Conservation (phyloP, 768 basidiomycete species). For the Boletus rubroflammeus region DNA sequence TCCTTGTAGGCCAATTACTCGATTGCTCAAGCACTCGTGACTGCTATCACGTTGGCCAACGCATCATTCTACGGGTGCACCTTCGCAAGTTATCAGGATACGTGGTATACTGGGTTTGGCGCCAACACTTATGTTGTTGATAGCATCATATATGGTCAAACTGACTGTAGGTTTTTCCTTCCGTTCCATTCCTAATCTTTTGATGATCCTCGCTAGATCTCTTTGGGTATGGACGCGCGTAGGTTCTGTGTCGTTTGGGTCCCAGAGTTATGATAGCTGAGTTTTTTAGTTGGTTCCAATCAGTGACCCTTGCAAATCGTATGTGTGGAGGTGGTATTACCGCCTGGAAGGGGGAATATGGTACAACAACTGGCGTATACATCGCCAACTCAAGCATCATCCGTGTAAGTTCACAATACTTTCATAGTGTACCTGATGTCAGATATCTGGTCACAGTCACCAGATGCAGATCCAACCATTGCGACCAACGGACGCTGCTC, state of each 20-base stretch:
- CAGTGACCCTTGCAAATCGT: constrained; percentile 54
- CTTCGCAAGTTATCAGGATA: constrained; percentile 27
- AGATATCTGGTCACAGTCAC: constrained; percentile 40
- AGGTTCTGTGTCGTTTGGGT: background rate
- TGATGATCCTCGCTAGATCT: constrained; percentile 1
- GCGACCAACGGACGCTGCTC: constrained; percentile 45
- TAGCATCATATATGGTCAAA: constrained; percentile 59
- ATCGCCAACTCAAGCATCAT: constrained; percentile 54
- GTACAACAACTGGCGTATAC: constrained; percentile 48
- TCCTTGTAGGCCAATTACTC: constrained; percentile 47
- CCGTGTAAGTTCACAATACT: constrained; percentile 37
- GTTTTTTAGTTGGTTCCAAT: constrained; percentile 53
- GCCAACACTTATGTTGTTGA: constrained; percentile 59
- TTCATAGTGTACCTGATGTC: background rate
- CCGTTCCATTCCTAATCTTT: background rate
- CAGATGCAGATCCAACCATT: constrained; percentile 51
- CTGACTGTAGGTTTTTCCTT: constrained; percentile 48
- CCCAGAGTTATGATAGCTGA: background rate
- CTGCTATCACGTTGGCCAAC: constrained; percentile 60
- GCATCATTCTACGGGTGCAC: constrained; percentile 47
- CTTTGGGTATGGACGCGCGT: constrained; percentile 14
- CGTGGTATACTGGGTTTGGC: constrained; percentile 60
- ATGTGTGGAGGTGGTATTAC: constrained; percentile 63
- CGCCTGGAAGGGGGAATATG: constrained; percentile 55
- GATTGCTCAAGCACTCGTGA: constrained; percentile 60